Evolutionary conservation across 2,329 filamentous ascomycete species (phyloP).

Genomic region (Alternaria sp.): DNA sequence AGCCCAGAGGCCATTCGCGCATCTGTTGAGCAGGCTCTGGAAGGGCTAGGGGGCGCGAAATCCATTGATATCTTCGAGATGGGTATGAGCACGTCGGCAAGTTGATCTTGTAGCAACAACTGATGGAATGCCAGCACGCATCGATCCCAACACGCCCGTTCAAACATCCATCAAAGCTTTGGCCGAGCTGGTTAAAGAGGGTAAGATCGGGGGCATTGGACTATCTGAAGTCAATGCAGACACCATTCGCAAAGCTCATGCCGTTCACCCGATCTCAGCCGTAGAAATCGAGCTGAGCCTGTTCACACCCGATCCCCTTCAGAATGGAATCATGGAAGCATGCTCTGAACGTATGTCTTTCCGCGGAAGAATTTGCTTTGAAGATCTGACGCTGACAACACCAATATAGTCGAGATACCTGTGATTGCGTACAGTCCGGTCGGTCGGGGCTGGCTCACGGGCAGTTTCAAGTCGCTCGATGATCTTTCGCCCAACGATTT

Average conservation of each 20-base stretch:
- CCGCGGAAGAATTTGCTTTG: not conserved
- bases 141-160: slow-evolving; percentile 30
- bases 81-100: not conserved
- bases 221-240: slow-evolving; percentile 50
- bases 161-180: slow-evolving; percentile 48
- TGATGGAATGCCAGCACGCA: not conserved
- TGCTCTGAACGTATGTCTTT: slow-evolving; percentile 45
- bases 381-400: not conserved
- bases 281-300: slow-evolving; percentile 65
- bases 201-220: slow-evolving; percentile 48
- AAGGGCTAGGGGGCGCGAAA: not conserved
- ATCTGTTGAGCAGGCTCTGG: not conserved
- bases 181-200: slow-evolving; percentile 18
- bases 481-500: slow-evolving; percentile 63
- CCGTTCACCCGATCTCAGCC: slow-evolving; percentile 59
- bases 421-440: slow-evolving; percentile 71
- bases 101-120: not conserved
- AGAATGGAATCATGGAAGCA: slow-evolving; percentile 60
- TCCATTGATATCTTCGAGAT: not conserved
- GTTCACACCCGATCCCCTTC: slow-evolving; percentile 59
- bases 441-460: slow-evolving; percentile 59
- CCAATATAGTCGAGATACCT: slow-evolving; percentile 61
- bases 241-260: slow-evolving; percentile 53
- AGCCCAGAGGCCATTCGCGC: not conserved
- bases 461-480: slow-evolving; percentile 50